Evolutionary conservation across 179 eudicot genomes (phyloP).

Genomic region (Sideroxylon spinosum): DNA sequence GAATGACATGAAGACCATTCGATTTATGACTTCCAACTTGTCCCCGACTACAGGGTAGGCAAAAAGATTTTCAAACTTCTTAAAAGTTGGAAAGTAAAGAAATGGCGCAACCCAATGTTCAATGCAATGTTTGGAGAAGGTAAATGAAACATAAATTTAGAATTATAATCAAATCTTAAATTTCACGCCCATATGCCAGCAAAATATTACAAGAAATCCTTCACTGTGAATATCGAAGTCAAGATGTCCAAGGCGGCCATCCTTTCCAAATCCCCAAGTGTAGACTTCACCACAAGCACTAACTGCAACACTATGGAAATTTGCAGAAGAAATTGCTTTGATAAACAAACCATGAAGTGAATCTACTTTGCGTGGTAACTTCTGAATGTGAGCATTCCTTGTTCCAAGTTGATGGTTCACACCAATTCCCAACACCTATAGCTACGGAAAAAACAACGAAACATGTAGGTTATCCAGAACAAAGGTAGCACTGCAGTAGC

Average conservation of each 20-base stretch:
- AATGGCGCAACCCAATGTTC: too few relatives aligned
- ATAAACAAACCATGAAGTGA: slow-evolving; percentile 76
- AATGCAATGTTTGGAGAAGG: too few relatives aligned
- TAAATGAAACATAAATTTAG: too few relatives aligned
- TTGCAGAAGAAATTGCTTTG: slow-evolving; percentile 74
- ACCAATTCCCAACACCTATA: slow-evolving; percentile 99
- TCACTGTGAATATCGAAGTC: slow-evolving; percentile 97
- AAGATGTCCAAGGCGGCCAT: slow-evolving; percentile 99
- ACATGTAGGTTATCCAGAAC: not conserved
- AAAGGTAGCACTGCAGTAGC: not conserved
- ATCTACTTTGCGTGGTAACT: slow-evolving; percentile 90
- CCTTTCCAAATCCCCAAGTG: slow-evolving; percentile 99
- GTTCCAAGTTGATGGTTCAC: slow-evolving; percentile 99
- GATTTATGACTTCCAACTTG: not conserved
- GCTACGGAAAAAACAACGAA: slow-evolving; percentile 35
- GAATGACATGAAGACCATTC: slow-evolving; percentile 6
- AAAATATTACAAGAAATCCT: not conserved
- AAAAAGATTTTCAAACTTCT: not conserved
- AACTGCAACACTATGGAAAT: slow-evolving; percentile 96
- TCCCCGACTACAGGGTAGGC: not conserved
- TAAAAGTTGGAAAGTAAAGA: slow-evolving; percentile 9
- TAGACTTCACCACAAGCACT: slow-evolving; percentile 79
- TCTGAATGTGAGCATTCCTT: slow-evolving; percentile 94
- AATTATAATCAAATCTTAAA: not conserved
- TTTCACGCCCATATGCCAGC: not conserved